A percentile compares a stretch with the other conserved stretches of the same genome.
These are phyloP conservation scores for Berkeleyomyces rouxiae DNA, from an alignment of 2,329 filamentous ascomycete species.

Conservation along the genomic window DNA sequence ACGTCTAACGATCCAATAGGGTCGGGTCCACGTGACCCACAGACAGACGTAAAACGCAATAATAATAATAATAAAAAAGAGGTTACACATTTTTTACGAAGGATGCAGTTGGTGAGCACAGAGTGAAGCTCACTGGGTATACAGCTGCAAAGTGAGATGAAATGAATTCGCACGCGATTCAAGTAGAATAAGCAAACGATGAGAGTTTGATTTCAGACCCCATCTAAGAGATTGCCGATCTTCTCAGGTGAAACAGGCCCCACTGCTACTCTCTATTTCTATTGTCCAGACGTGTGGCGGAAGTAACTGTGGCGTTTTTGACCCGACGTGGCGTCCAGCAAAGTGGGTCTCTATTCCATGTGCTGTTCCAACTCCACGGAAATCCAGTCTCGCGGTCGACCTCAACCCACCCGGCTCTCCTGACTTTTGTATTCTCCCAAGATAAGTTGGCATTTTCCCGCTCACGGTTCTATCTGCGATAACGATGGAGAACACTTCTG, in stretches of 20 bases:
- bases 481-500: conserved; percentile 54
- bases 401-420: not conserved
- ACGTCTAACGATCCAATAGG: too few species aligned
- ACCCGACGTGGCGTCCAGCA: not conserved
- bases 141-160: too few species aligned
- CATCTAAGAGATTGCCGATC: too few species aligned
- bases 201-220: too few species aligned
- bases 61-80: too few species aligned
- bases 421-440: not conserved
- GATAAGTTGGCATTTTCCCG: not conserved
- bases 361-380: not conserved
- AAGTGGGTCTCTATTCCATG: not conserved
- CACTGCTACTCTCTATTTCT: too few species aligned
- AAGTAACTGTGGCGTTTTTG: not conserved
- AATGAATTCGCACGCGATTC: too few species aligned
- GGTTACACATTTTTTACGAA: not conserved
- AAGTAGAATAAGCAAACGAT: too few species aligned
- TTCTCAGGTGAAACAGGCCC: too few species aligned
- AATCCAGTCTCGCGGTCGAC: not conserved
- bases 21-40: too few species aligned
- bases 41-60: too few species aligned
- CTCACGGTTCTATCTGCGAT: not conserved
- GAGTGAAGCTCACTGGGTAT: too few species aligned
- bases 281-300: not conserved
- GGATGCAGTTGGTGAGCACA: not conserved